Evolutionary conservation across 2,329 filamentous ascomycete species (phyloP).

Genomic region (Calonectria pteridis): DNA sequence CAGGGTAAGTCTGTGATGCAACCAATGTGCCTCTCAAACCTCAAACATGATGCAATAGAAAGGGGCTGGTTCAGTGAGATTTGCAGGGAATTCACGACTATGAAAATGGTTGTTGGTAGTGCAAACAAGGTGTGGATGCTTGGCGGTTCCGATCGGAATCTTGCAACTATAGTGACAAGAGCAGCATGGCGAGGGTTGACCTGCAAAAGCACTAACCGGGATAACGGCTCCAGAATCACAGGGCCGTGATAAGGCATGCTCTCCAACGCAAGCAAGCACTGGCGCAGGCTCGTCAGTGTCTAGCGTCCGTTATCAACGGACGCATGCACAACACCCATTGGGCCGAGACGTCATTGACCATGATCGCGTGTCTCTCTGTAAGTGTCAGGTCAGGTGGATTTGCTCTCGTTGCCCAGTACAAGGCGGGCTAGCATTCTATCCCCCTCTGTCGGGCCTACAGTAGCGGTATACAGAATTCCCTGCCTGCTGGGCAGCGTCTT

Average conservation of each 20-base stretch:
- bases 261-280: not conserved
- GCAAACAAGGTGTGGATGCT: not conserved
- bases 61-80: not conserved
- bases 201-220: not conserved
- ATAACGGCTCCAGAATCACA: not conserved
- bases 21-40: not conserved
- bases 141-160: not conserved
- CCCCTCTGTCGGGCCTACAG: not conserved
- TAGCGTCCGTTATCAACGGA: not conserved
- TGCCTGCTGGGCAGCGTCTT: not conserved
- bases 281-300: not conserved
- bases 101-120: not conserved
- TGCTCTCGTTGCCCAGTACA: conserved; percentile 25
- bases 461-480: conserved; percentile 15
- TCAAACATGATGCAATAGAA: conserved; percentile 11
- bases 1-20: conserved; percentile 8
- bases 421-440: not conserved
- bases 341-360: conserved; percentile 22
- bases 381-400: conserved; percentile 19
- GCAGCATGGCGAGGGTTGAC: not conserved
- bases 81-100: not conserved
- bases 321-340: conserved; percentile 16
- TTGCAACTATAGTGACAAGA: not conserved
- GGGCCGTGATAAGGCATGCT: not conserved
- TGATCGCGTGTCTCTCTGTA: conserved; percentile 37